phyloP scores from a whole-genome alignment of 2,329 filamentous ascomycete genomes.

The Cladosporium sp. region DNA sequence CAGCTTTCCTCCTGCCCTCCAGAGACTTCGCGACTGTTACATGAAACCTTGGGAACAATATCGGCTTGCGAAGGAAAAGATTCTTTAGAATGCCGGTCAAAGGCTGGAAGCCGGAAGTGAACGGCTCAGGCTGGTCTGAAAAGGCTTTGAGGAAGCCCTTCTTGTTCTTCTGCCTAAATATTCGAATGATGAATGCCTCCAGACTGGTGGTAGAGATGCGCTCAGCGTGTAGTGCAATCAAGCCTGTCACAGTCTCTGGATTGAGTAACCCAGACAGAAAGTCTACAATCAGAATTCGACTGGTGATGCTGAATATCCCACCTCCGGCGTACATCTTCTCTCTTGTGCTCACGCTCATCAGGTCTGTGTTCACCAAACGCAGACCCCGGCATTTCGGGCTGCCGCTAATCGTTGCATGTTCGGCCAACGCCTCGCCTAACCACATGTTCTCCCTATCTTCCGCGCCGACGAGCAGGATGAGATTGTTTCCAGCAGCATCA shows the following conservation, averaged over 20 bases:
- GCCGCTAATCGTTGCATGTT: conserved; percentile 87
- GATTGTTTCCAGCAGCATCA: conserved; percentile 89
- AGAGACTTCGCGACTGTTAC: conserved; percentile 81
- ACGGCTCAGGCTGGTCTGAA: conserved; percentile 86
- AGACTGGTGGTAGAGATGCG: conserved; percentile 75
- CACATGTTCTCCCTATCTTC: conserved; percentile 91
- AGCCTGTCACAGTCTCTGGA: conserved; percentile 76
- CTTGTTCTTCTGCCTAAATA: conserved; percentile 94
- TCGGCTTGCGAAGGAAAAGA: conserved; percentile 80
- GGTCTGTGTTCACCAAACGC: conserved; percentile 89
- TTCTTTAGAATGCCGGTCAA: conserved; percentile 87
- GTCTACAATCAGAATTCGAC: conserved; percentile 89
- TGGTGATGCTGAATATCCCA: conserved; percentile 93
- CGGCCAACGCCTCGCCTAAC: conserved; percentile 92
- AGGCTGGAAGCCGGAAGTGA: conserved; percentile 81
- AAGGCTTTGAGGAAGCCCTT: conserved; percentile 91
- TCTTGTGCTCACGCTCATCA: conserved; percentile 75
- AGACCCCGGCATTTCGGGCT: conserved; percentile 76
- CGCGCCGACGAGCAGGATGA: conserved; percentile 82
- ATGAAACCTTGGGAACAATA: conserved; percentile 90
- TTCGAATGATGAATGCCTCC: conserved; percentile 90
- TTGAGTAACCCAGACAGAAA: conserved; percentile 77
- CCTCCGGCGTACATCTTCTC: conserved; percentile 89
- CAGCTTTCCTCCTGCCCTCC: conserved; percentile 85
- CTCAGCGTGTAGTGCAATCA: conserved; percentile 85